Conservation (phyloP, 2,329 filamentous ascomycete genomes). For the Fusarium floridanum region DNA sequence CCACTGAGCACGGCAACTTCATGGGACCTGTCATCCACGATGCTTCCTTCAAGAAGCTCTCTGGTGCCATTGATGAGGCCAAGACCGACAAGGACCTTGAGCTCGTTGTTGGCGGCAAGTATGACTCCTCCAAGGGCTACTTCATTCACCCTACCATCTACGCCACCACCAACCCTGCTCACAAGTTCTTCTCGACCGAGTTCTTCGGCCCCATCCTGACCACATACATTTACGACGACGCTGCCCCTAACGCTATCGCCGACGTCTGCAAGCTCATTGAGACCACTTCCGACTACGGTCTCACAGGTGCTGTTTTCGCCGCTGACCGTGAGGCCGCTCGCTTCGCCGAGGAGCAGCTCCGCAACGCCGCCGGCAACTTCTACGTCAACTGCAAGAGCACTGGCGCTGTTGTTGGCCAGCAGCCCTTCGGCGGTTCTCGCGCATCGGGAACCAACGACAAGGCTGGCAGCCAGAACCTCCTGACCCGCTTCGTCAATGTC, state of each 20-base stretch:
- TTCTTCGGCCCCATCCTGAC: constrained; percentile 85
- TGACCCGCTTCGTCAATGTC: constrained; percentile 75
- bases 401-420: constrained; percentile 78
- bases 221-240: constrained; percentile 83
- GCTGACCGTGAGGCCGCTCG: constrained; percentile 74
- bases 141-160: constrained; percentile 89
- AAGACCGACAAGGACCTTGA: constrained; percentile 80
- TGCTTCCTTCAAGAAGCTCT: constrained; percentile 83
- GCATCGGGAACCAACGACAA: constrained; percentile 81
- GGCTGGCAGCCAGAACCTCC: constrained; percentile 73
- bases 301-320: constrained; percentile 83
- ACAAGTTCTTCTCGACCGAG: constrained; percentile 81
- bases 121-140: constrained; percentile 84
- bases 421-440: constrained; percentile 77
- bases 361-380: constrained; percentile 84
- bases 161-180: constrained; percentile 77
- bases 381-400: constrained; percentile 89
- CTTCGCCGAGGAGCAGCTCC: constrained; percentile 76
- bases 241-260: constrained; percentile 67
- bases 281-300: constrained; percentile 78
- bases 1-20: constrained; percentile 80
- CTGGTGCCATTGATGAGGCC: constrained; percentile 81
- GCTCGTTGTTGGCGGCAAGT: constrained; percentile 80
- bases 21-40: constrained; percentile 90
- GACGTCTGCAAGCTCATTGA: constrained; percentile 75